A percentile compares a stretch with the other conserved stretches of the same genome.
Evolutionary conservation across 306 rosid species (phyloP).

Genomic region (Dryas alaskensis): DNA sequence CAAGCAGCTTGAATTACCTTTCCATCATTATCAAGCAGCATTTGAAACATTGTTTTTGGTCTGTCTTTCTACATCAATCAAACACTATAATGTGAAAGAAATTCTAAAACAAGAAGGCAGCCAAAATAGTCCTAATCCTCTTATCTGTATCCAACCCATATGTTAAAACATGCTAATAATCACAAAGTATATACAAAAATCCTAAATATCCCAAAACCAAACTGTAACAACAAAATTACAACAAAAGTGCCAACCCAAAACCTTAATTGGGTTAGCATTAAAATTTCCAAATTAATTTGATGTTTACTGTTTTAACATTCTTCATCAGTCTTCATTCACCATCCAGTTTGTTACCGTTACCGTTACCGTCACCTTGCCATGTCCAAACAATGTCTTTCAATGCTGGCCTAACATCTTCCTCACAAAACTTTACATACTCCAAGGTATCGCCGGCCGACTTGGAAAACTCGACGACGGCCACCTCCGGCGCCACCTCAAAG

Average conservation of each 20-base stretch:
- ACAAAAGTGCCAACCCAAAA: background rate
- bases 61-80: background rate
- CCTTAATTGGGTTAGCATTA: background rate
- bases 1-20: too few species aligned
- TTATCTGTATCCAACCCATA: background rate
- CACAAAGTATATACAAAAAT: conserved; percentile 3
- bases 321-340: conserved; percentile 4
- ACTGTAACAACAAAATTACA: too few species aligned
- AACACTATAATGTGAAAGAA: background rate
- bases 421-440: conserved; percentile 67
- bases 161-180: background rate
- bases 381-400: conserved; percentile 83
- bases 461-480: conserved; percentile 61
- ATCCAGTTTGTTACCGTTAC: conserved; percentile 1
- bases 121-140: background rate
- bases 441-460: conserved; percentile 75
- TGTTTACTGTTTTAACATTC: background rate
- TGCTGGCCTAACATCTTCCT: conserved; percentile 63
- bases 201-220: background rate
- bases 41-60: background rate
- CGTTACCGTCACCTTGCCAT: conserved; percentile 65
- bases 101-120: background rate
- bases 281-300: background rate
- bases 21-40: background rate
- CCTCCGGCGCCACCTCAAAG: conserved; percentile 69